Evolutionary conservation across 441 rosid genomes (phyloP), one percentile per base, ranked within the genome.

Genomic region (Raphanus hybrid): DNA sequence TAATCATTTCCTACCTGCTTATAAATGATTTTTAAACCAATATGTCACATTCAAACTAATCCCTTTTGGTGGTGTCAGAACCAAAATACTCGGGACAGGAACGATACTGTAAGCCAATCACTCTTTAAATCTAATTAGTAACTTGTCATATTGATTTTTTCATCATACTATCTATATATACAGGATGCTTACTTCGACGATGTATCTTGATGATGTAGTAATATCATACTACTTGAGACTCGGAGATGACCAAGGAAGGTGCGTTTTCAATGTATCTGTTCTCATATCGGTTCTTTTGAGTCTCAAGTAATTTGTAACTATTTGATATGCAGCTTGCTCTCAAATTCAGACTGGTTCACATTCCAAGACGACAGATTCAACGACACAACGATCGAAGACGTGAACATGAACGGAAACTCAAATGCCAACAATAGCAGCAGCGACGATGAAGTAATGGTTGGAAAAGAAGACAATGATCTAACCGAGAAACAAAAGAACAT

Each of bases 121-220:
- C 52, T 52, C 59, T 14, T 50, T 26, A 72, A 55, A 58, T 39
- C 6, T 3, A 67, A 45, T 15, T 32, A 35, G 6, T 6, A 7
- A 71, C 12, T 16, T 55, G 23, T 50, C 48, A 9, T 73, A 48
- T 6, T 15, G 29, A 43, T 55, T 64, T 12, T 64, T 8, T 69
- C 12, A 14, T 27, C n/a, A 11, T 69, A 14, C 35, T 5, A 29
- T 29, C 5, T 29, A 29, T 35, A 74, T 54, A 48, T 75, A 78
- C 92, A 93, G 97, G 94, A 93, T 86, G 91, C 90, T 10, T 93
- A 88, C 85, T 92, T 93, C 45, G 94, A 92, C 58, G 93, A 96
- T 80, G 98, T 92, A 78, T 92, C 97, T 75, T 75, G 92, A 93
- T 64, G 97, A 91, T 80, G 94, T 91, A 50, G 96, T 96, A 37